Base-by-base conservation (phyloP, 768 basidiomycete species). In the Suillus discolor region DNA sequence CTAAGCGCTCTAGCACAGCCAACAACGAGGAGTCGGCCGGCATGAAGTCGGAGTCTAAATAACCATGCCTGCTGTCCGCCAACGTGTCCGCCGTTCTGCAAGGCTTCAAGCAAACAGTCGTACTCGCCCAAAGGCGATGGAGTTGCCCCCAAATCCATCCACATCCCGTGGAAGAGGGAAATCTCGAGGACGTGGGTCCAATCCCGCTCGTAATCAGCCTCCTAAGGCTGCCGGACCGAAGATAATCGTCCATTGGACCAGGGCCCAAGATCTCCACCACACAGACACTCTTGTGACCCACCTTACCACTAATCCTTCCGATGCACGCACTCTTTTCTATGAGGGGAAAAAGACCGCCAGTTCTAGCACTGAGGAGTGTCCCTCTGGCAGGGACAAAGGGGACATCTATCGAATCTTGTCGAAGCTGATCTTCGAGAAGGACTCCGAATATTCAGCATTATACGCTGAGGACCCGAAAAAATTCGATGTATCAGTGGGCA, bases 351-450 rank as follows among this genome's bases (percentile, higher is more conserved):
- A 53, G 11, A 45, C 45, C 1, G 20, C 45, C 0, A 5, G 6
- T 61, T 34, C 23, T 23, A 41, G 13, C 41, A 25, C 6, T 44
- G 28, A 44, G n/a, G 60, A 45, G 45, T 4, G 6, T 28, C 60
- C 60, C 7, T 44, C 60, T 61, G 60, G 60, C 6, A 42, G 8
- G 41, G 45, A 61, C 36, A 61, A 61, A 31, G 39, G 44, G 44
- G 59, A 61, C 4, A 61, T 61, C n/a, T 12, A 61, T 42, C 2
- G 2, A 4, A 6, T 61, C 9, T 25, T 61, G 9, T 2, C 4
- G 3, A 28, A 45, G 8, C 25, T 38, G 23, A 42, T 61, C 11
- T 61, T 61, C 1, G 23, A 61, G 38, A 61, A 61, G 20, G 59
- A 61, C 44, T 28, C 59, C 1, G n/a, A 25, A 18, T 25, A 61